phyloP scores from a whole-genome alignment of 1,284 basidiomycete genomes.

The Inonotus hispidus region DNA sequence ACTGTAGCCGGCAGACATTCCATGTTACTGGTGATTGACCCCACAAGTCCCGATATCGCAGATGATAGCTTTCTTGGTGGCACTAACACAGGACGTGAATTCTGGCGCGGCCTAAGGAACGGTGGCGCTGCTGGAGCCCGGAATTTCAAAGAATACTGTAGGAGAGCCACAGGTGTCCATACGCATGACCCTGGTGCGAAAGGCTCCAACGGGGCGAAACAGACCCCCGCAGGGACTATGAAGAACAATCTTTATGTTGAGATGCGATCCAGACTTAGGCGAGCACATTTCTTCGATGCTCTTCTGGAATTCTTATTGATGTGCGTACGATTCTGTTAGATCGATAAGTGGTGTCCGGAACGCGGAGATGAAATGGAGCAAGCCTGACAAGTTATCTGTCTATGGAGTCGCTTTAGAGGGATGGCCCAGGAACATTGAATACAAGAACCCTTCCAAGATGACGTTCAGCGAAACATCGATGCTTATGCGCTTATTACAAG shows the following conservation, averaged over 20 bases:
- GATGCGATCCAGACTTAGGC: slow-evolving; percentile 51
- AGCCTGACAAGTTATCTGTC: slow-evolving; percentile 44
- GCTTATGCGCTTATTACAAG: slow-evolving; percentile 8
- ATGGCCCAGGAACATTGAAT: slow-evolving; percentile 53
- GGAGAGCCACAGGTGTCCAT: background rate
- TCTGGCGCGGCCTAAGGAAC: slow-evolving; percentile 53
- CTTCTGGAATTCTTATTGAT: background rate
- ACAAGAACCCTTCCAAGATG: slow-evolving; percentile 54
- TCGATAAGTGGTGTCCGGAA: slow-evolving; percentile 48
- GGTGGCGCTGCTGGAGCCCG: slow-evolving; percentile 53
- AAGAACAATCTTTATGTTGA: slow-evolving; percentile 49
- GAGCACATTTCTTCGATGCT: slow-evolving; percentile 9
- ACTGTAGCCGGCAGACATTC: slow-evolving; percentile 48
- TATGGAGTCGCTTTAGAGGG: slow-evolving; percentile 58
- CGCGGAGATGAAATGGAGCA: slow-evolving; percentile 72
- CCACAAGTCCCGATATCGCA: slow-evolving; percentile 30
- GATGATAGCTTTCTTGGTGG: slow-evolving; percentile 59
- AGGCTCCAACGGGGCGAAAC: slow-evolving; percentile 23
- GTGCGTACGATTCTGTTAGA: slow-evolving; percentile 27
- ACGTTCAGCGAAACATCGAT: slow-evolving; percentile 26
- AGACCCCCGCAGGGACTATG: slow-evolving; percentile 33
- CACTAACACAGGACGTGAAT: slow-evolving; percentile 51
- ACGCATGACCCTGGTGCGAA: slow-evolving; percentile 2
- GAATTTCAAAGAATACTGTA: slow-evolving; percentile 47
- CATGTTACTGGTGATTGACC: slow-evolving; percentile 55